phyloP scores from a whole-genome alignment of 352 stramenopile species.

The Pythium rhizo-oryzae region DNA sequence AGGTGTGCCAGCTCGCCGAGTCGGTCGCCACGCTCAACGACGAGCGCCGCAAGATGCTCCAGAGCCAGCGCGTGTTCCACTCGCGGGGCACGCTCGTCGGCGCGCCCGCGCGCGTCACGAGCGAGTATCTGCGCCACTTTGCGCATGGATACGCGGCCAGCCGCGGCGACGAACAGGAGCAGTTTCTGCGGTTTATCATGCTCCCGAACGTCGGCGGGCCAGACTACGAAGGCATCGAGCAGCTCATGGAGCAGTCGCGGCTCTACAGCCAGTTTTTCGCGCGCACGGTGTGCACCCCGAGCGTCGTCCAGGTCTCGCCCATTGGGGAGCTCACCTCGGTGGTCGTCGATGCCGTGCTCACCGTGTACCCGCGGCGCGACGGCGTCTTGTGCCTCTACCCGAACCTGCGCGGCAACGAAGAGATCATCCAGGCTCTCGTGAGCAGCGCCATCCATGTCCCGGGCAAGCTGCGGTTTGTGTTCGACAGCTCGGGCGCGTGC shows the following conservation, averaged over 20 bases:
- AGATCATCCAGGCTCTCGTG: slow-evolving; percentile 57
- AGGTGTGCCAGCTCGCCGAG: slow-evolving; percentile 42
- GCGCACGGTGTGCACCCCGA: slow-evolving; percentile 36
- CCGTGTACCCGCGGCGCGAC: slow-evolving; percentile 39
- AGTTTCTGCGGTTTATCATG: slow-evolving; percentile 48
- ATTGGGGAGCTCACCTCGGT: slow-evolving; percentile 54
- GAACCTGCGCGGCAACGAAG: slow-evolving; percentile 39
- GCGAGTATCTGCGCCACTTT: slow-evolving; percentile 50
- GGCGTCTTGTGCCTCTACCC: slow-evolving; percentile 51
- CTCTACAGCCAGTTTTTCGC: slow-evolving; percentile 47
- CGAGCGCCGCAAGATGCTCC: slow-evolving; percentile 14
- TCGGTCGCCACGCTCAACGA: slow-evolving; percentile 42
- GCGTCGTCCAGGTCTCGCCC: slow-evolving; percentile 39
- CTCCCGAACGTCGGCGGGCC: slow-evolving; percentile 39
- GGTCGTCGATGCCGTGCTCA: slow-evolving; percentile 39
- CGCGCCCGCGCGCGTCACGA: slow-evolving; percentile 35
- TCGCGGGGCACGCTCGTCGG: slow-evolving; percentile 18
- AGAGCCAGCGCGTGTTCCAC: slow-evolving; percentile 6
- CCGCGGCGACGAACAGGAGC: slow-evolving; percentile 43
- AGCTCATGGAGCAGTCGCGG: slow-evolving; percentile 52
- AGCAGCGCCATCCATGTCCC: slow-evolving; percentile 40
- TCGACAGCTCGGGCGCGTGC: slow-evolving; percentile 40
- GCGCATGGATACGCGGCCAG: slow-evolving; percentile 29
- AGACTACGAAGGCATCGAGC: slow-evolving; percentile 51
- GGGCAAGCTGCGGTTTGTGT: slow-evolving; percentile 55